Evolutionary conservation across 2,329 filamentous ascomycete species (phyloP), one percentile per base, ranked within the genome.

Genomic region (Colletotrichum godetiae): DNA sequence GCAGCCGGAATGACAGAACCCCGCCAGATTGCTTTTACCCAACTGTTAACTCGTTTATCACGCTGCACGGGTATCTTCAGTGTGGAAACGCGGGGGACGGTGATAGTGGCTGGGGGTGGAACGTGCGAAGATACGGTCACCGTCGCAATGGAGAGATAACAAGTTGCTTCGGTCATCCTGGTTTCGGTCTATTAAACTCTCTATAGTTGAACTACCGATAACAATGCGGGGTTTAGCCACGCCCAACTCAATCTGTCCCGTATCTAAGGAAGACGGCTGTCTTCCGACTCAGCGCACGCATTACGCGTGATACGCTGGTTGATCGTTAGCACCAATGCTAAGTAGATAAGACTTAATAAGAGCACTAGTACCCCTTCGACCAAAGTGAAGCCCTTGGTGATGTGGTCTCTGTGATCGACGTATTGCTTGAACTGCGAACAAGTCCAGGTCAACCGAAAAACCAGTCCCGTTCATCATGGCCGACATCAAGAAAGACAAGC

Each of bases 401-500:
- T 52, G 27, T 46, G 22, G n/a, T 19, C 61, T 49, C 13, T 29
- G 27, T 31, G 8, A 19, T 29, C 11, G 10, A 52, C 5, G 11
- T 24, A 3, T 7, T 49, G 15, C 42, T 2, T 46, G 6, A 46
- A 3, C 3, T 10, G 42, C 3, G 42, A n/a, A 3, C 19, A 6
- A 46, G 27, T 42, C 15, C 22, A 52, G 5, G 24, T 5, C 12
- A 37, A 15, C 15, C 12, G 6, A 13, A 37, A 37, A 57, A 31
- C 29, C 29, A 24, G 8, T 27, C n/a, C 5, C n/a, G 4, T 27
- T 13, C 33, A 49, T 5, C 46, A 68, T 68, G 69, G 24, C 64
- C 49, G 68, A 68, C 64, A 63, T 58, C 22, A 68, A 72, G 31
- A 22, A 35, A 56, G 62, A 35, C 15, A 68, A 72, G 31, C 22